Percentiles rank a stretch among this genome's conserved stretches.
Conservation (phyloP, 371 early-diverging fungal species). For the Fennellomyces sp. region DNA sequence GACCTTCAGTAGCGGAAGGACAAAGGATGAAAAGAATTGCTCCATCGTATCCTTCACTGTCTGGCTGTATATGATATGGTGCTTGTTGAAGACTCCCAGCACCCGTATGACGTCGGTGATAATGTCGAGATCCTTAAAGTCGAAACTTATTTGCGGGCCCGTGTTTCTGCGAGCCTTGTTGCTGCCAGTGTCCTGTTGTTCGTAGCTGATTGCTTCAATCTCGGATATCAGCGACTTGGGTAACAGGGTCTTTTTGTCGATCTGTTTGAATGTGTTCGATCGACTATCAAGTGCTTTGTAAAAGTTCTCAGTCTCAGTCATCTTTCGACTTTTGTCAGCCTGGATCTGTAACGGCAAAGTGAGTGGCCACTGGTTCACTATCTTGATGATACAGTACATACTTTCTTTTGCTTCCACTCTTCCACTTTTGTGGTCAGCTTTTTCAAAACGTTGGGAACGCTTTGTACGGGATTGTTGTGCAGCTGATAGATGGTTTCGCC, state of each 20-base stretch:
- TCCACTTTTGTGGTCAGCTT: slow-evolving; percentile 96
- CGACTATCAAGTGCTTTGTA: slow-evolving; percentile 97
- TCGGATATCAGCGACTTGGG: slow-evolving; percentile 79
- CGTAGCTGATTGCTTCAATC: slow-evolving; percentile 77
- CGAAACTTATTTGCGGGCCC: slow-evolving; percentile 67
- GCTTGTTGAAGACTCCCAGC: background rate
- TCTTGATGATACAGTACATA: slow-evolving; percentile 37
- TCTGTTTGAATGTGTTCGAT: slow-evolving; percentile 82
- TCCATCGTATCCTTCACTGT: background rate
- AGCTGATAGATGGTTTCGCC: slow-evolving; percentile 90
- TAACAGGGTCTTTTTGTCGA: slow-evolving; percentile 82
- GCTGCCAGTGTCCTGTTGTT: slow-evolving; percentile 40
- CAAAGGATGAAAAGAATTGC: slow-evolving; percentile 1
- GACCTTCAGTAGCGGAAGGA: background rate
- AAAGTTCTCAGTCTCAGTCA: slow-evolving; percentile 91
- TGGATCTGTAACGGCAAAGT: slow-evolving; percentile 70
- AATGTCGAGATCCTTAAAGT: slow-evolving; percentile 60
- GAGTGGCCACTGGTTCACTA: no score
- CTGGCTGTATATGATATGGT: background rate
- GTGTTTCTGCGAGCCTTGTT: slow-evolving; percentile 9
- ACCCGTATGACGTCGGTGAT: slow-evolving; percentile 71
- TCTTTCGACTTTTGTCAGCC: slow-evolving; percentile 94
- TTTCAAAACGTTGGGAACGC: slow-evolving; percentile 94
- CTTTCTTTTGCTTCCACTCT: slow-evolving; percentile 79
- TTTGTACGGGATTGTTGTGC: slow-evolving; percentile 88